phyloP scores from a whole-genome alignment of 495 filamentous ascomycete genomes.

The Sporormia fimetaria region DNA sequence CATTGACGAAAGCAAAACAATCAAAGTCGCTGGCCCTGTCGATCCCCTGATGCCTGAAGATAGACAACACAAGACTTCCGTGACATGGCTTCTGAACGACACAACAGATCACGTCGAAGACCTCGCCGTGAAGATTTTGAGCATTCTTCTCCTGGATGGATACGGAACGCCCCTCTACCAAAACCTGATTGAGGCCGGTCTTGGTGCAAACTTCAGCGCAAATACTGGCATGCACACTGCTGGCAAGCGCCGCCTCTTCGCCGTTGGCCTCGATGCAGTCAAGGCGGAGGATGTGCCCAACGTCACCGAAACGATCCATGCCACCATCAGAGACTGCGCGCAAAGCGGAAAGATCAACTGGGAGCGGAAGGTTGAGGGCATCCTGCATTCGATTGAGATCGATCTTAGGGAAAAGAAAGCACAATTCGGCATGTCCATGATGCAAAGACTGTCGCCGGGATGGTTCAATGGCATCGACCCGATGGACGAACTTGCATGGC shows the following conservation, averaged over 20 bases:
- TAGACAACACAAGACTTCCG: constrained; percentile 84
- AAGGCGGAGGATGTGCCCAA: constrained; percentile 63
- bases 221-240: constrained; percentile 84
- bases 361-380: constrained; percentile 82
- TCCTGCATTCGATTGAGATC: constrained; percentile 86
- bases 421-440: constrained; percentile 80
- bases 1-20: constrained; percentile 53
- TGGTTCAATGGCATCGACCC: constrained; percentile 96
- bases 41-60: constrained; percentile 77
- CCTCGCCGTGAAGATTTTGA: constrained; percentile 71
- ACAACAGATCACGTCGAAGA: constrained; percentile 70
- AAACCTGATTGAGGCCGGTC: constrained; percentile 77
- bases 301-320: constrained; percentile 59
- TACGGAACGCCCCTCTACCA: constrained; percentile 92
- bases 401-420: constrained; percentile 88
- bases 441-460: constrained; percentile 72
- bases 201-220: constrained; percentile 85
- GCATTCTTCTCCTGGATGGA: constrained; percentile 74
- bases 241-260: constrained; percentile 68
- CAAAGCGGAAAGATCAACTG: constrained; percentile 62
- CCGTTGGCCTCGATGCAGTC: constrained; percentile 79
- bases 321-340: constrained; percentile 53
- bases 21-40: constrained; percentile 69
- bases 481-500: constrained; percentile 80
- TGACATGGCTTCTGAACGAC: constrained; percentile 83